phyloP scores from a whole-genome alignment of 345 rosid genomes.

The Cardamine resedifolia region DNA sequence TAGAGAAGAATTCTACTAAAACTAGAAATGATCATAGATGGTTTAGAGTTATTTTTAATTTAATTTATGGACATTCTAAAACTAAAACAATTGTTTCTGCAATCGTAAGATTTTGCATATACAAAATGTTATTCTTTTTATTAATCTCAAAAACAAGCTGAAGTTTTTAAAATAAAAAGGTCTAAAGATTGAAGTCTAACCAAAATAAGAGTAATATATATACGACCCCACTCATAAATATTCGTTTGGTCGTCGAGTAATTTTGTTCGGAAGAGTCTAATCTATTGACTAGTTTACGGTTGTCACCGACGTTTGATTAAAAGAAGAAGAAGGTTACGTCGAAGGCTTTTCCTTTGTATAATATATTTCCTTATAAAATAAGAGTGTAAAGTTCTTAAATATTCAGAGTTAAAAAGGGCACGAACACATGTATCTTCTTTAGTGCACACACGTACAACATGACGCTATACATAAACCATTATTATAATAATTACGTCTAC shows the following conservation, averaged over 20 bases:
- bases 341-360: background rate
- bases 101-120: too few species aligned
- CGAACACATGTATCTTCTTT: constrained; percentile 18
- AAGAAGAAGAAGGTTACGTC: background rate
- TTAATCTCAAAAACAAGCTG: background rate
- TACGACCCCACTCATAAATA: background rate
- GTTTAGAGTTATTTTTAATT: too few species aligned
- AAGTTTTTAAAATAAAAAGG: background rate
- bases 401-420: background rate
- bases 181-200: background rate
- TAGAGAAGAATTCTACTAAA: background rate
- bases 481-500: background rate
- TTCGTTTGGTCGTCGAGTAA: background rate
- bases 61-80: too few species aligned
- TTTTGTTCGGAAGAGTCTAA: background rate
- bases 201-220: background rate
- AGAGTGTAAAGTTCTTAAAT: background rate
- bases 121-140: too few species aligned
- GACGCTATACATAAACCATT: constrained; percentile 15
- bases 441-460: constrained; percentile 14
- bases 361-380: background rate
- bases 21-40: too few species aligned
- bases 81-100: too few species aligned
- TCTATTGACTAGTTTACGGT: background rate
- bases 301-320: background rate